Percentiles rank a stretch among this genome's conserved stretches.
phyloP scores from a whole-genome alignment of 2,329 filamentous ascomycete genomes.

The Fusarium sp. region DNA sequence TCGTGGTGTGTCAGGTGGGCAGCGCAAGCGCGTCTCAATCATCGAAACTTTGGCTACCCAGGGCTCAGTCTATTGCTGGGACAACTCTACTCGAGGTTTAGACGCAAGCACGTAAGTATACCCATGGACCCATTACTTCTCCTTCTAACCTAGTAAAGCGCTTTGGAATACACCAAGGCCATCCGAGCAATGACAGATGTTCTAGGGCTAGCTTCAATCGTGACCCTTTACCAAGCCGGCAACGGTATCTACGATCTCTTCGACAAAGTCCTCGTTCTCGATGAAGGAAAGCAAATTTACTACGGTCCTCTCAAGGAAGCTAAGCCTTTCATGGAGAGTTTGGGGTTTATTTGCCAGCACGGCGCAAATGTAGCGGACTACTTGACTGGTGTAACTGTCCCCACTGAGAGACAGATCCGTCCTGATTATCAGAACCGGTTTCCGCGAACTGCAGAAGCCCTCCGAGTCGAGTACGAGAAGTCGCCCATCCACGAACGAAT shows the following conservation, averaged over 20 bases:
- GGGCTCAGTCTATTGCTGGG: constrained; percentile 72
- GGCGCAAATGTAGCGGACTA: constrained; percentile 59
- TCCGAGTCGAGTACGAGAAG: constrained; percentile 63
- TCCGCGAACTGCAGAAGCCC: constrained; percentile 57
- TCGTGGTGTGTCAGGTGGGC: constrained; percentile 74
- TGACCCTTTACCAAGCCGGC: constrained; percentile 76
- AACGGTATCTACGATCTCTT: constrained; percentile 77
- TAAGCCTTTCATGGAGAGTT: constrained; percentile 70
- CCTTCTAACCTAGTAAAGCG: constrained; percentile 48
- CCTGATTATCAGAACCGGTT: constrained; percentile 54
- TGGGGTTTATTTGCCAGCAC: constrained; percentile 68
- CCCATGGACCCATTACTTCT: rapidly evolving
- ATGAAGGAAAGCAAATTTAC: constrained; percentile 73
- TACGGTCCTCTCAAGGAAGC: constrained; percentile 71
- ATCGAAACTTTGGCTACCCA: constrained; percentile 70
- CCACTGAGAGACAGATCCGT: constrained; percentile 73
- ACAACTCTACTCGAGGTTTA: constrained; percentile 73
- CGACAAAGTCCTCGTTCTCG: constrained; percentile 76
- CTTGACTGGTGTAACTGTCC: constrained; percentile 73
- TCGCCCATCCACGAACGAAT: constrained; percentile 63
- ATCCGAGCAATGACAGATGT: constrained; percentile 73
- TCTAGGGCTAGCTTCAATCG: constrained; percentile 68
- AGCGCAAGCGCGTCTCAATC: constrained; percentile 76
- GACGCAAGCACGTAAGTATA: constrained; percentile 68
- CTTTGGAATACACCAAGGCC: constrained; percentile 69